Evolutionary conservation across 805 yeast genomes (phyloP).

Genomic region (Spathaspora girioi): DNA sequence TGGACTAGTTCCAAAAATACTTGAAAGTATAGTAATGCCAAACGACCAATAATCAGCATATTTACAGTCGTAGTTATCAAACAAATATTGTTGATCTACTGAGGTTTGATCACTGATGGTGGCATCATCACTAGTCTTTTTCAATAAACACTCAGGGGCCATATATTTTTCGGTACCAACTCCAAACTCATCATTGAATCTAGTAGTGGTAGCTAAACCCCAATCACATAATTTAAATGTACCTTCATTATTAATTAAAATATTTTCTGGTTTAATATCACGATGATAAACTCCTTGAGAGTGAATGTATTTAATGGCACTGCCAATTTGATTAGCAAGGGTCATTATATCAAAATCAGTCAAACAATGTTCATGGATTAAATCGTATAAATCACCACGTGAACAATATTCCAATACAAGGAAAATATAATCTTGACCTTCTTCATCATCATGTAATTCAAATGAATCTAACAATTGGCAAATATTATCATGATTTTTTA

Average conservation of each 20-base stretch:
- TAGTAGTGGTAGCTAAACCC: conserved; percentile 57
- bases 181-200: conserved; percentile 28
- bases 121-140: not conserved
- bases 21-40: conserved; percentile 48
- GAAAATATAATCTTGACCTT: conserved; percentile 37
- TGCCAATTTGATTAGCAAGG: conserved; percentile 47
- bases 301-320: conserved; percentile 55
- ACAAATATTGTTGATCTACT: conserved; percentile 15
- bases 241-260: conserved; percentile 49
- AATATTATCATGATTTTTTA: conserved; percentile 44
- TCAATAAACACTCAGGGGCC: conserved; percentile 49
- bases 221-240: conserved; percentile 66
- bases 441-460: conserved; percentile 37
- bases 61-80: conserved; percentile 29
- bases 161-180: conserved; percentile 60
- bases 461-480: conserved; percentile 57
- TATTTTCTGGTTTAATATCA: conserved; percentile 73
- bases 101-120: not conserved
- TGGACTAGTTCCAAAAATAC: conserved; percentile 52
- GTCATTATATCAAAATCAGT: conserved; percentile 26
- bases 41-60: conserved; percentile 54
- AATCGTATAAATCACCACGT: conserved; percentile 66
- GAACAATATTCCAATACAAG: conserved; percentile 65
- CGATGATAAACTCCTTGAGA: conserved; percentile 60
- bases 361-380: conserved; percentile 25